Base-by-base conservation (phyloP, 345 rosid species). In the Lagerstroemia speciosa region DNA sequence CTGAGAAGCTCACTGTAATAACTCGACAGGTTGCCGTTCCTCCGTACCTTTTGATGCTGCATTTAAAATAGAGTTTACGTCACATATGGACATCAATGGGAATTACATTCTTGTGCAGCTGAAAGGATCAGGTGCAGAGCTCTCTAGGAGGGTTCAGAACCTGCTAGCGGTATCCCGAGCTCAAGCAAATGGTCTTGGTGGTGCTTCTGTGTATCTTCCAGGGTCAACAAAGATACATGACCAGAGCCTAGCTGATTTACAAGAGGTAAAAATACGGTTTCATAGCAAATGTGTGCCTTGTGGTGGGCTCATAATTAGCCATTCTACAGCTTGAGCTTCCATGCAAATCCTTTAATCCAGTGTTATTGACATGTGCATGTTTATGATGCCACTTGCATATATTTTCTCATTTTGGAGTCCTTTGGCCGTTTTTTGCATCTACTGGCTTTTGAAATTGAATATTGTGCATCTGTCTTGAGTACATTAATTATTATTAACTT, bases 71-170 rank as follows among this genome's bases (percentile, higher is more conserved):
- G 34, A 43, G 36, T 64, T 36, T 67, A 62, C 69, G 34, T 64
- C 14, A 33, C 30, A 36, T 53, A 16, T 40, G 52, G 32, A n/a
- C 1, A 11, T 14, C 32, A 3, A 4, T 38, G 17, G 24, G 26
- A 36, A 22, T 62, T 14, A 31, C 0, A 65, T 73, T 22, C 36
- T 29, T 29, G 66, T 67, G 70, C 91, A 92, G 99, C 80, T 94
- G 72, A 94, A 86, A 87, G 98, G 99, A 76, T 83, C 97, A 40
- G 97, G 98, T 74, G 96, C 97, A 62, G 97, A 95, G 79, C 96
- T 92, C 70, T 88, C 96, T 3, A 83, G 96, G 84, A 88, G 97
- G 81, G 97, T 94, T 53, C 97, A 94, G 72, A 89, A 79, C 80
- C 78, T 94, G 67, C 93, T 89, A 17, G 78, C 83, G 0, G 66